Base-by-base conservation (phyloP, 129 eudicot species). In the Helichrysum umbraculigerum region DNA sequence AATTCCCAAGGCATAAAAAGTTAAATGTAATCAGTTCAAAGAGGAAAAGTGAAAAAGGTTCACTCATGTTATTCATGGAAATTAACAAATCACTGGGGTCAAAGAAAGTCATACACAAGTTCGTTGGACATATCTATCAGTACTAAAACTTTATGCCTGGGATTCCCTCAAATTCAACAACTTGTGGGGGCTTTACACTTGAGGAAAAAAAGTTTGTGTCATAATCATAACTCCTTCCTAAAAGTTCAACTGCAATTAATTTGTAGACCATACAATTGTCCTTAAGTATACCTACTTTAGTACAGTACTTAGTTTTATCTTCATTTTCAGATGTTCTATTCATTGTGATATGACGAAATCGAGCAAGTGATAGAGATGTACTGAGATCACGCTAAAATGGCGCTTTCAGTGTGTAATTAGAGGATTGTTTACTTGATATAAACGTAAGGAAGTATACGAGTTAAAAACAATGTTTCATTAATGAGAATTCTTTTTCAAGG, bases 131-230 rank as follows among this genome's bases (percentile, higher is more conserved):
- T 47, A 47, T 71, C 74, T 61, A 70, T 57, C 25, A 67, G 59
- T 77, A 77, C 80, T 60, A 76, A 59, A 60, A 78, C 82, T 83
- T 79, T 89, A 77, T 87, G 90, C 96, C 79, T 87, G 87, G 88
- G 87, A 89, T 85, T 85, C 96, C 79, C 87, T 81, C 82, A 81
- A 83, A 17, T 83, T 86, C 90, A 87, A 82, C 89, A 74, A 80
- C 82, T 81, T 54, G 75, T 76, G 70, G 76, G 78, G 78, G 68
- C 76, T 32, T 52, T 58, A 85, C 68, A 79, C 77, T 77, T 61
- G 74, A 33, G 68, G 42, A 61, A 56, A 44, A 1, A 66, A 73
- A 82, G 78, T 54, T 75, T 70, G 75, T 66, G 84, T 82, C 76
- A 78, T 75, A 70, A 84, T 87, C 86, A 88, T 83, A 75, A 81